Conservation (phyloP, 116 monocot genomes). For the Posidonia oceanica region DNA sequence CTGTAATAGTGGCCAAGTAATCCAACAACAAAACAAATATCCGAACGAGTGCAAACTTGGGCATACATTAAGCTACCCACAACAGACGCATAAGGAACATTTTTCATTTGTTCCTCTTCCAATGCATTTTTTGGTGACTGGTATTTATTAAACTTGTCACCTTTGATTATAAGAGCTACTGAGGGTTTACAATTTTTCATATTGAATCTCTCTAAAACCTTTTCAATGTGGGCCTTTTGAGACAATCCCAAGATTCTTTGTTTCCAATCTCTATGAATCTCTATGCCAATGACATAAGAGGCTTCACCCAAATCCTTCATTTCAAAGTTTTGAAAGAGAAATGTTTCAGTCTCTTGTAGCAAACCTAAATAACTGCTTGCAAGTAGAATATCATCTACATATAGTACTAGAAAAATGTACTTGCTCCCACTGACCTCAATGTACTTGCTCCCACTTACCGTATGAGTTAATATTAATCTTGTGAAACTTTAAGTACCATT, state of each 20-base stretch:
- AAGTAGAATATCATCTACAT: too few species aligned
- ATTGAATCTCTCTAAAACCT: background rate
- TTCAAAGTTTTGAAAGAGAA: background rate
- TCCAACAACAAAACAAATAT: background rate
- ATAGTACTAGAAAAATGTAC: too few species aligned
- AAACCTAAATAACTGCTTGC: background rate
- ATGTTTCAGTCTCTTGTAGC: background rate
- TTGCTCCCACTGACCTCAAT: too few species aligned
- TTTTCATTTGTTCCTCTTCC: background rate
- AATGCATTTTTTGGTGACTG: background rate
- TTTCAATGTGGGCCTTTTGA: background rate
- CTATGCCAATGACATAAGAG: conserved; percentile 1
- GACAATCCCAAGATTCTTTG: background rate
- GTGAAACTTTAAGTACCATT: too few species aligned
- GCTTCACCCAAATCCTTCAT: conserved; percentile 4
- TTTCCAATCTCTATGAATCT: background rate
- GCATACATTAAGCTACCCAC: background rate
- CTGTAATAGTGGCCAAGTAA: background rate
- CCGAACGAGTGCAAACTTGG: background rate
- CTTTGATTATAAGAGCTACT: background rate
- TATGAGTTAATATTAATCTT: too few species aligned
- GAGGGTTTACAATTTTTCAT: background rate
- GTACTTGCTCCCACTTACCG: too few species aligned
- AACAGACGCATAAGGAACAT: background rate
- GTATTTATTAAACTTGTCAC: background rate